These are phyloP conservation scores for Rhynchospora tenuis DNA, from an alignment of 176 grass and related monocot genomes.

Conservation along the genomic window DNA sequence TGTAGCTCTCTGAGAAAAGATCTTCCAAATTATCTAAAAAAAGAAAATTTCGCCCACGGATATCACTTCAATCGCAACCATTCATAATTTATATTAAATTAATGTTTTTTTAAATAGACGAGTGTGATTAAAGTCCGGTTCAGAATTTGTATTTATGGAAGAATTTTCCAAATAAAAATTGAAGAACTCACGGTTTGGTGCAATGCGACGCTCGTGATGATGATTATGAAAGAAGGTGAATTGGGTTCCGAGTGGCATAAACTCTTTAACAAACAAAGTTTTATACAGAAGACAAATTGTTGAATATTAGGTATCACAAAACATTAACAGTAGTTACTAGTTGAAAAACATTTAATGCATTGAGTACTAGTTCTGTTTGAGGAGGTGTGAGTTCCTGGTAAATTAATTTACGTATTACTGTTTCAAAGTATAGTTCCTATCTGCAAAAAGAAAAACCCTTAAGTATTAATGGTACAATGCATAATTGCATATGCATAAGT, in stretches of 20 bases:
- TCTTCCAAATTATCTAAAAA: too few species aligned
- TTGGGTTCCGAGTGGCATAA: constrained; percentile 32
- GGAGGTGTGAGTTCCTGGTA: background rate
- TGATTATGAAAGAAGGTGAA: constrained; percentile 12
- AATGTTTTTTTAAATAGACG: too few species aligned
- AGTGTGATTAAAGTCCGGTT: too few species aligned
- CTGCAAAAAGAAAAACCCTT: background rate
- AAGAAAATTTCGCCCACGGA: too few species aligned
- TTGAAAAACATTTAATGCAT: background rate
- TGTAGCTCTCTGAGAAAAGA: background rate
- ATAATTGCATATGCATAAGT: background rate
- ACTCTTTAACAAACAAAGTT: constrained; percentile 23
- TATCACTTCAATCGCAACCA: too few species aligned
- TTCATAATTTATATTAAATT: too few species aligned
- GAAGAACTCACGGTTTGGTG: constrained; percentile 35
- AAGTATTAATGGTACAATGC: background rate
- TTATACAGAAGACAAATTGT: constrained; percentile 23
- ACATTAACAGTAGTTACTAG: background rate
- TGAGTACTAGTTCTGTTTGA: background rate
- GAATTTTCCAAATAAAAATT: constrained; percentile 18
- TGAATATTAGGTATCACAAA: constrained; percentile 9
- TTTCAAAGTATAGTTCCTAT: background rate
- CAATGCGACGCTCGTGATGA: constrained; percentile 2
- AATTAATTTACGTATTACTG: background rate
- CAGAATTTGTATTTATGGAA: too few species aligned